phyloP scores from a whole-genome alignment of 371 early-diverging fungal genomes.

The Mucor racemosus region DNA sequence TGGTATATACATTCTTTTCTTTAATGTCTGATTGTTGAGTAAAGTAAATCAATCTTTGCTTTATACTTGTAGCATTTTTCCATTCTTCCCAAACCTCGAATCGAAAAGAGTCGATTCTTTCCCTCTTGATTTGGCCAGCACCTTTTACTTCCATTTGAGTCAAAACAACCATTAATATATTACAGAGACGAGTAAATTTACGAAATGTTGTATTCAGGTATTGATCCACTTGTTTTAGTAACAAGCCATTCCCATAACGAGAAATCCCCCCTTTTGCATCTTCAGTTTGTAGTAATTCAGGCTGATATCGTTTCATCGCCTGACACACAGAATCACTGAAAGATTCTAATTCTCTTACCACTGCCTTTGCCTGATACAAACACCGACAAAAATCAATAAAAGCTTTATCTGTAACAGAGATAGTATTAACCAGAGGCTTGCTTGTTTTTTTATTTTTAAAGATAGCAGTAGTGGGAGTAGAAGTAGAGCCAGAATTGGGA shows the following conservation, averaged over 20 bases:
- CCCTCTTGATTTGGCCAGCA: constrained; percentile 26
- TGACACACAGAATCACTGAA: constrained; percentile 45
- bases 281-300: constrained; percentile 8
- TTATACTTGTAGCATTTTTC: constrained; percentile 35
- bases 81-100: constrained; percentile 45
- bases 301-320: constrained; percentile 22
- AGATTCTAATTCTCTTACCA: constrained; percentile 41
- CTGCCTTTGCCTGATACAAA: constrained; percentile 49
- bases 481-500: background rate
- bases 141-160: constrained; percentile 37
- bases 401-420: constrained; percentile 24
- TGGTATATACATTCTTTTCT: constrained; percentile 17
- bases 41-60: constrained; percentile 30
- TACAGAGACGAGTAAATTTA: constrained; percentile 46
- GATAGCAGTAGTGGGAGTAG: background rate
- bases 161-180: constrained; percentile 37
- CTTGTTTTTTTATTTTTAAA: background rate
- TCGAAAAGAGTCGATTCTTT: constrained; percentile 46
- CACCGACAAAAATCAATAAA: constrained; percentile 52
- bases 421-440: background rate
- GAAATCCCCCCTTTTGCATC: constrained; percentile 25
- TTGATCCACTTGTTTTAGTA: constrained; percentile 37
- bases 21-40: constrained; percentile 24
- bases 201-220: constrained; percentile 46
- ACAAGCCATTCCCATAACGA: constrained; percentile 16